Evolutionary conservation across 164 flowering plant genomes (phyloP).

Genomic region (Nelumbo lutea): DNA sequence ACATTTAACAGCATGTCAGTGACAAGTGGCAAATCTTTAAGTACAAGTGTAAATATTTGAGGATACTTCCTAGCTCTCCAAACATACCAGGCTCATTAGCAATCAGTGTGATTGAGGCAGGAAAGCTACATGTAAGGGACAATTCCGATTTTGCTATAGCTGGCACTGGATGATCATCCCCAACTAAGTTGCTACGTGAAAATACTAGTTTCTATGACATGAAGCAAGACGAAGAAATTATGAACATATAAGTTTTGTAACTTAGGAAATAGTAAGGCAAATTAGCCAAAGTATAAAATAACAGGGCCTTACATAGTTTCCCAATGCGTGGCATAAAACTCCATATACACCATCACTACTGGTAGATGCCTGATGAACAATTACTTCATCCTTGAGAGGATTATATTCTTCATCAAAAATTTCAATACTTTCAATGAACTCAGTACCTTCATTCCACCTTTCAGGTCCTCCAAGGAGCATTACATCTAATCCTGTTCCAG

Average conservation of each 20-base stretch:
- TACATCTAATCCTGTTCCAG: constrained; percentile 66
- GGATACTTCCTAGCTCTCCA: neutral
- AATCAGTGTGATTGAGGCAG: constrained; percentile 63
- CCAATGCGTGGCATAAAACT: constrained; percentile 49
- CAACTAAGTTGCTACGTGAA: constrained; percentile 82
- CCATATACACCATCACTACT: constrained; percentile 34
- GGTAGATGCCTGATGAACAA: constrained; percentile 30
- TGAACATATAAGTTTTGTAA: neutral
- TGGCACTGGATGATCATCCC: constrained; percentile 73
- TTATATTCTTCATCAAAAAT: constrained; percentile 31
- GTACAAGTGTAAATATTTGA: neutral
- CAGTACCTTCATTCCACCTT: constrained; percentile 60
- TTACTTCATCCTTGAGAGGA: constrained; percentile 29
- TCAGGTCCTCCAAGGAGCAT: constrained; percentile 84
- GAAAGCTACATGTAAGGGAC: constrained; percentile 56
- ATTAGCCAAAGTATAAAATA: constrained; percentile 2
- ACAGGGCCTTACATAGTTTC: constrained; percentile 51
- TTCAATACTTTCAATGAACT: constrained; percentile 50
- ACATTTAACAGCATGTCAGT: neutral
- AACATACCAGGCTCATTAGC: constrained; percentile 76
- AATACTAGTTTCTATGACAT: constrained; percentile 55
- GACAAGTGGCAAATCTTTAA: neutral
- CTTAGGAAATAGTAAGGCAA: neutral
- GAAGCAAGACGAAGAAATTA: constrained; percentile 7
- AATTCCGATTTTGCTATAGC: constrained; percentile 51